Evolutionary conservation across 192 early-diverging fungal species (phyloP), one percentile per base, ranked within the genome.

Genomic region (Phlyctochytrium planicorne): DNA sequence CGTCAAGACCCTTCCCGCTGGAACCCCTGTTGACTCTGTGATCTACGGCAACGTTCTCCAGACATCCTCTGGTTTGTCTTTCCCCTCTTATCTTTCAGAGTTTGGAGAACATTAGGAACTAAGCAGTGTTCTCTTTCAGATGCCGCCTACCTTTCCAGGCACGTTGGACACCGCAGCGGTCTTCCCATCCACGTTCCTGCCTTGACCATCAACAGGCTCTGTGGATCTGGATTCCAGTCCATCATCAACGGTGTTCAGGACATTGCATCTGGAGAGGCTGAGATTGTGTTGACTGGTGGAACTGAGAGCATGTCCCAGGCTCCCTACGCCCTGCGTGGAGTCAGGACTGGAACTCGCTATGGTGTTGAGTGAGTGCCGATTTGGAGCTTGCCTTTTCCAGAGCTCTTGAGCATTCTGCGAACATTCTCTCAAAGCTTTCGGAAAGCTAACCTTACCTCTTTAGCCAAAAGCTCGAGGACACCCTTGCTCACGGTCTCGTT

Each of bases 11-110:
- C 81, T 98, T 32, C 93, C 93, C 25, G 75, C 80, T 59, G 78
- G 86, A 6, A 73, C 86, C 33, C 85, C 82, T 23, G 74, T 95
- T 36, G 92, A 93, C 80, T 93, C 93, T 16, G 93, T 95, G 56
- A 96, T 97, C 65, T 92, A 96, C 75, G 96, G 96, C 67, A 98
- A 98, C 68, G 96, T 98, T 17, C 72, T 88, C 60, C 94, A 97
- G 68, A 91, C 94, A 17, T 90, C 87, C 16, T 62, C 72, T 27
- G 79, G 81, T 83, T 55, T 37, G 25, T 30, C 63, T 75, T 75
- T 74, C 59, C 66, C 1, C 61, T 62, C 12, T 62, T 34, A 25
- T 34, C 23, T 35, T 34, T 24, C 61, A 2, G 37, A 1, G 31
- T 16, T 68, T 20, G 40, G 40, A n/a, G 27, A 47, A 47, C 40